phyloP scores from a whole-genome alignment of 345 rosid species.

The Gossypium thurberi region DNA sequence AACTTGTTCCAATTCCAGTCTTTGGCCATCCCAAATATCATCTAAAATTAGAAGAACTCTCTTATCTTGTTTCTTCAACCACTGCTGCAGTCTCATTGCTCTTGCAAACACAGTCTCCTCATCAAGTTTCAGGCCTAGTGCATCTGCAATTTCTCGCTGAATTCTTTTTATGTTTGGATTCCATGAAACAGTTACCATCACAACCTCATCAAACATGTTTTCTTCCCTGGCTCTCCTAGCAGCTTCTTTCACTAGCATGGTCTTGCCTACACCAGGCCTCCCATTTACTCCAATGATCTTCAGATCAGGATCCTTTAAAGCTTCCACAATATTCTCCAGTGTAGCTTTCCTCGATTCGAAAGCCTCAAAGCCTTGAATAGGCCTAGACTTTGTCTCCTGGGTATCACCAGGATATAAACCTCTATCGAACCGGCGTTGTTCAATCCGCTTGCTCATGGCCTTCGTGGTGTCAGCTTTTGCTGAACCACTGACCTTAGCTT shows the following conservation, averaged over 20 bases:
- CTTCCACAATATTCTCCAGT: background rate
- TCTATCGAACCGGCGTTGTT: too few relatives aligned
- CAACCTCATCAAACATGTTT: constrained; percentile 7
- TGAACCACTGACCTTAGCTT: too few relatives aligned
- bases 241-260: background rate
- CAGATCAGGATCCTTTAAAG: background rate
- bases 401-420: background rate
- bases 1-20: background rate
- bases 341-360: background rate
- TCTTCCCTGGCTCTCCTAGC: background rate
- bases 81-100: constrained; percentile 6
- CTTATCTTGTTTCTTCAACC: constrained; percentile 1
- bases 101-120: constrained; percentile 3
- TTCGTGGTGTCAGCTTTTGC: too few relatives aligned
- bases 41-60: constrained; percentile 1
- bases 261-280: constrained; percentile 13
- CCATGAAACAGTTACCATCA: background rate
- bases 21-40: background rate
- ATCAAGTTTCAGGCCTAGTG: background rate
- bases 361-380: background rate
- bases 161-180: background rate
- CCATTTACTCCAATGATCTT: constrained; percentile 12
- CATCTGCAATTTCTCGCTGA: constrained; percentile 11
- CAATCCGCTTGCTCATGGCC: too few relatives aligned
- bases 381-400: background rate